Conservation (phyloP, 257 asterid genomes). For the Rehmannia glutinosa region DNA sequence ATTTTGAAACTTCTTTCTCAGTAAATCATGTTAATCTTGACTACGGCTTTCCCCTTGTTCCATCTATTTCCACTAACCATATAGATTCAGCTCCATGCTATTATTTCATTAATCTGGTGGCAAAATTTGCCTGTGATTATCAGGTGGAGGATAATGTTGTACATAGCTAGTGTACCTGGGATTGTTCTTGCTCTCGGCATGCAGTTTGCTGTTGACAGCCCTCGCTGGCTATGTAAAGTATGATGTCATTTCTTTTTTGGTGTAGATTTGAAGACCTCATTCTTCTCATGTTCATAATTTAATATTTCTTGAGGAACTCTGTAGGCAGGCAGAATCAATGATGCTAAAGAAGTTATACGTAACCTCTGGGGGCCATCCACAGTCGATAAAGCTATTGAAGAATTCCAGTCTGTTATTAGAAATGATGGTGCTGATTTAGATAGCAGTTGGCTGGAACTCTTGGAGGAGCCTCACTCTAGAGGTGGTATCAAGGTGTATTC, state of each 20-base stretch:
- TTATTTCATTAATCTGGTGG: neutral
- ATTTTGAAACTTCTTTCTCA: neutral
- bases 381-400: slow-evolving; percentile 65
- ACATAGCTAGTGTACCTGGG: slow-evolving; percentile 69
- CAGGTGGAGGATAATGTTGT: slow-evolving; percentile 87
- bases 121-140: slow-evolving; percentile 9
- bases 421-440: slow-evolving; percentile 67
- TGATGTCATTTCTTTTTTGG: slow-evolving; percentile 11
- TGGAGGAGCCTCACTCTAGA: slow-evolving; percentile 84
- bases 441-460: slow-evolving; percentile 78
- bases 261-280: neutral
- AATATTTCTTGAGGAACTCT: slow-evolving; percentile 1
- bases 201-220: slow-evolving; percentile 89
- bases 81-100: neutral
- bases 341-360: slow-evolving; percentile 59
- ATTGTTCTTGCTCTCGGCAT: slow-evolving; percentile 68
- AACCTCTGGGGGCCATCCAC: slow-evolving; percentile 67
- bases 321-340: slow-evolving; percentile 68
- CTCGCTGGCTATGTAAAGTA: slow-evolving; percentile 96
- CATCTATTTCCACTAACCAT: too few species aligned
- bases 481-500: slow-evolving; percentile 64
- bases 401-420: slow-evolving; percentile 60
- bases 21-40: too few species aligned
- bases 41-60: too few species aligned
- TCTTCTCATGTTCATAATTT: slow-evolving; percentile 4